These are phyloP conservation scores for Xylogone sp. DNA, from an alignment of 2,329 filamentous ascomycete genomes.

Conservation along the genomic window DNA sequence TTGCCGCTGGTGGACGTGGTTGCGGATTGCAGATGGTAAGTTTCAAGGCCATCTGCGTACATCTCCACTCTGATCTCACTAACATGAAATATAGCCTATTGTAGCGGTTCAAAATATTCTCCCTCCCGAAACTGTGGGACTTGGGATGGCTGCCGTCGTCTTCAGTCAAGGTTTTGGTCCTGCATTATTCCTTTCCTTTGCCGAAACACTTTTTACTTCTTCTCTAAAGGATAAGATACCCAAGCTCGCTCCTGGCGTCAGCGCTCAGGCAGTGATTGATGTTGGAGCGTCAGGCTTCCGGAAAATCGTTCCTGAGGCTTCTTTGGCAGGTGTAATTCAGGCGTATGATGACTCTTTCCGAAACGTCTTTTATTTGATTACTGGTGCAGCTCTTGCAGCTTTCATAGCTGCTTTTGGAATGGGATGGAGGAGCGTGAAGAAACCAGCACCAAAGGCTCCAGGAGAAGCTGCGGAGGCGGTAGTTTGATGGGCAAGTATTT, in stretches of 20 bases:
- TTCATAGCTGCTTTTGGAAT: conserved; percentile 32
- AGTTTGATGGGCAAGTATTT: too few relatives aligned
- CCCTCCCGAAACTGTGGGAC: conserved; percentile 21
- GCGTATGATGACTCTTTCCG: conserved; percentile 34
- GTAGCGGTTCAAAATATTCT: conserved; percentile 31
- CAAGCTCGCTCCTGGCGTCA: conserved; percentile 27
- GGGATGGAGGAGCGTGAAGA: conserved; percentile 42
- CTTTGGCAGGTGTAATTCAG: conserved; percentile 31
- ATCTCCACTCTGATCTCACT: neutral
- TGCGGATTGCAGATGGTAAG: conserved; percentile 19
- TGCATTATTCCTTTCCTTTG: conserved; percentile 25
- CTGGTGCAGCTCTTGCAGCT: conserved; percentile 5
- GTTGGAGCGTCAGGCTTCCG: conserved; percentile 39
- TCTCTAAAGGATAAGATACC: conserved; percentile 25
- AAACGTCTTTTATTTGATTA: conserved; percentile 17
- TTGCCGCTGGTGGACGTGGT: conserved; percentile 19
- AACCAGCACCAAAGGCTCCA: conserved; percentile 22
- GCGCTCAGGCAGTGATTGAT: conserved; percentile 29
- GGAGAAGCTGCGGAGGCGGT: conserved; percentile 27
- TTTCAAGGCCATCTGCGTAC: neutral
- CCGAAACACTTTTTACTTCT: conserved; percentile 24
- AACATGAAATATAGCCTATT: conserved; percentile 13
- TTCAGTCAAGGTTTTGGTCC: conserved; percentile 29
- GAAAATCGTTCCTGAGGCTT: conserved; percentile 22
- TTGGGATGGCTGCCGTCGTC: conserved; percentile 28